phyloP scores from a whole-genome alignment of 2,329 filamentous ascomycete genomes.

The Xylariaceae sp. region DNA sequence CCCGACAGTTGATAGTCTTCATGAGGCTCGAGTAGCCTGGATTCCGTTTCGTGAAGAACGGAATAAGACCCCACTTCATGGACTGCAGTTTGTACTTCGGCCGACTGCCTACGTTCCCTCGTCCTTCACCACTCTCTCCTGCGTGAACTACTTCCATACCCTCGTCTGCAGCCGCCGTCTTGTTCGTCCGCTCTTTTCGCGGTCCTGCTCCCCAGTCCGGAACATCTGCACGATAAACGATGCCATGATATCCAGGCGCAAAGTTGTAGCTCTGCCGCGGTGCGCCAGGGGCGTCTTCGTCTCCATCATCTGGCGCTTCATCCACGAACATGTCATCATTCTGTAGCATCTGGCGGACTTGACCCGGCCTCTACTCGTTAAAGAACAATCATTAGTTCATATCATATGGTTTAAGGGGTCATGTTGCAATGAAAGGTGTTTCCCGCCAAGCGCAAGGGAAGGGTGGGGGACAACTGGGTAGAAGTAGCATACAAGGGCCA shows the following conservation, averaged over 20 bases:
- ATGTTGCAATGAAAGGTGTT: background rate
- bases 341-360: slow-evolving; percentile 69
- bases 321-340: slow-evolving; percentile 70
- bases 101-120: slow-evolving; percentile 6
- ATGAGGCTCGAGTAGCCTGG: slow-evolving; percentile 74
- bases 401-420: no score
- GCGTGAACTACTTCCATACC: slow-evolving; percentile 7
- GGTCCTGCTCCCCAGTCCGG: slow-evolving; percentile 55
- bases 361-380: slow-evolving; percentile 72
- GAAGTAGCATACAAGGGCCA: slow-evolving; percentile 54
- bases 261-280: slow-evolving; percentile 85
- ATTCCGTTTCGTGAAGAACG: slow-evolving; percentile 85
- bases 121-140: background rate
- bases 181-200: slow-evolving; percentile 18
- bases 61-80: slow-evolving; percentile 95
- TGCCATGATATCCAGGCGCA: slow-evolving; percentile 78
- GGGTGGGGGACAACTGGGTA: background rate
- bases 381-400: no score
- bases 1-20: slow-evolving; percentile 92
- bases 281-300: slow-evolving; percentile 33
- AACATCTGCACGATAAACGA: slow-evolving; percentile 78
- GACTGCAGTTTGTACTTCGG: slow-evolving; percentile 75
- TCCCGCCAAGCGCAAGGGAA: no score
- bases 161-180: slow-evolving; percentile 7
- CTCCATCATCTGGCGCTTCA: slow-evolving; percentile 49